Evolutionary conservation across 2,329 filamentous ascomycete species (phyloP), one percentile per base, ranked within the genome.

Genomic region (Pseudogymnoascus sp.): DNA sequence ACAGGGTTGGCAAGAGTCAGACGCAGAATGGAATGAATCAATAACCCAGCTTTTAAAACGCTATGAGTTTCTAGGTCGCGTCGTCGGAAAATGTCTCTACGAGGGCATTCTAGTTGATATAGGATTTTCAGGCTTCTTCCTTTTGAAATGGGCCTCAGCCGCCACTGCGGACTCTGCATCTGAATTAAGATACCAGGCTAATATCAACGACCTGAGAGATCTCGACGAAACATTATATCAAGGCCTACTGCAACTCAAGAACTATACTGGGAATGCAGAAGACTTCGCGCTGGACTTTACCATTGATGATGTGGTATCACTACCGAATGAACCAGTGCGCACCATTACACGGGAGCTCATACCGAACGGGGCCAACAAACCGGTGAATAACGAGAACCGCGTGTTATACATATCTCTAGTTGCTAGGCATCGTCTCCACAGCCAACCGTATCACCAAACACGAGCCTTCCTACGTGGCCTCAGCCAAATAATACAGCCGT

Each of bases 61-160:
- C 12, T 97, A 90, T 69, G 92, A 97, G 69, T 99, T 99, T 65
- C 77, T 97, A 0, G 94, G 94, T 1, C 87, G 94, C 3, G 83
- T 99, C 26, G 86, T 99, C 23, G 94, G 94, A 9, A 99, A 99
- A 71, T 99, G 94, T 73, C 78, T 99, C 68, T 99, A 99, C 70
- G 94, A 99, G 74, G 92, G 92, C 0, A 97, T 99, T 45, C 79
- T 99, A 2, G 86, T 97, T 52, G 92, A 99, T 72, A 86, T 96
- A 62, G 84, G 84, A 57, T 99, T 99, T 76, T 92, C 92, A 0
- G 86, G 89, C 0, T 99, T 99, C 76, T 99, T 99, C 74, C 81
- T 99, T 5, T 82, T 96, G 62, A 96, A 97, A 71, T 99, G 94
- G 94, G 84, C 91, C 2, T 80, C 92, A 59, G 85, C 87, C 9